Conservation (phyloP, 805 yeast species). For the Saccharomycopsis guyanensis region DNA sequence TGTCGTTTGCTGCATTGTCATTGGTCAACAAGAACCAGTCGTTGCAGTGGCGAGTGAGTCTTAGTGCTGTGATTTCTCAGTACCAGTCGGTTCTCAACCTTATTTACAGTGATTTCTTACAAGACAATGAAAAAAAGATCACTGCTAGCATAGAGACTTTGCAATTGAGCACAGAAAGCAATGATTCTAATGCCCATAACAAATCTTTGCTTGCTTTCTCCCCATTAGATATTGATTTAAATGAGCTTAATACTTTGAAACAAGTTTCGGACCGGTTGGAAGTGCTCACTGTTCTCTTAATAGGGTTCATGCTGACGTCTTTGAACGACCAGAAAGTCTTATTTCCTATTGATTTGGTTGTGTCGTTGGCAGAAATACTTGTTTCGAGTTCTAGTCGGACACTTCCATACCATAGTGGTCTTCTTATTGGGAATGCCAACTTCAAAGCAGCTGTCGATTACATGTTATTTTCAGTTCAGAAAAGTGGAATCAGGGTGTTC, state of each 20-base stretch:
- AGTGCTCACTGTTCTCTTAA: conserved; percentile 38
- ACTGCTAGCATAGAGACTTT: conserved; percentile 18
- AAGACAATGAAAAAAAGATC: conserved; percentile 40
- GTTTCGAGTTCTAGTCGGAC: conserved; percentile 48
- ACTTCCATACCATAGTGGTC: conserved; percentile 47
- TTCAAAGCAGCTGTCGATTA: conserved; percentile 34
- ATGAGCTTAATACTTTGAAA: conserved; percentile 43
- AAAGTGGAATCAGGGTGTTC: conserved; percentile 38
- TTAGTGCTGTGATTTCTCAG: conserved; percentile 44
- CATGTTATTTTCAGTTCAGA: conserved; percentile 39
- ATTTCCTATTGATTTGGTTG: conserved; percentile 46
- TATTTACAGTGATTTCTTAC: conserved; percentile 54
- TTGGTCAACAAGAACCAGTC: conserved; percentile 38
- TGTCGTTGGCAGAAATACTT: conserved; percentile 45
- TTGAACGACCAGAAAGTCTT: conserved; percentile 31
- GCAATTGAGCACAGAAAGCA: conserved; percentile 4
- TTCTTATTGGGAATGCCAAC: conserved; percentile 40
- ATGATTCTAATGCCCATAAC: conserved; percentile 15
- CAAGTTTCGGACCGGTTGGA: conserved; percentile 45
- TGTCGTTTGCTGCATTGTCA: conserved; percentile 48
- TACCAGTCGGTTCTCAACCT: conserved; percentile 40
- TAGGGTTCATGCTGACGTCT: conserved; percentile 39
- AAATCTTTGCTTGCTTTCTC: conserved; percentile 31
- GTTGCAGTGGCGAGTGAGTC: conserved; percentile 39
- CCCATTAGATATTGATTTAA: conserved; percentile 50